These are phyloP conservation scores for Fusarium coffeatum DNA, from an alignment of 2,329 filamentous ascomycete species.

Conservation along the genomic window DNA sequence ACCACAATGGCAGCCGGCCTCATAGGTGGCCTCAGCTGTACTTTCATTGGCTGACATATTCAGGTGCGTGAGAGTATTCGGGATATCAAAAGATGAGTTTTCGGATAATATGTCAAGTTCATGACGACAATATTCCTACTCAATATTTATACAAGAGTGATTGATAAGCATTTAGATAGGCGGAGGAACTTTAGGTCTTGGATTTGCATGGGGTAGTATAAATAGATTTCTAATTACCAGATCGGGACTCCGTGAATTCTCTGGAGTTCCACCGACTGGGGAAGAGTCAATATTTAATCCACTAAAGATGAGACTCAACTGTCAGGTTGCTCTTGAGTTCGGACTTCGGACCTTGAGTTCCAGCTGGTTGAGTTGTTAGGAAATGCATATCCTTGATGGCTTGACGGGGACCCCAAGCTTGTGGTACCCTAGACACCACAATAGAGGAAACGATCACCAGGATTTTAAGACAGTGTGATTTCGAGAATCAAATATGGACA, in stretches of 20 bases:
- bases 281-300: not conserved
- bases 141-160: not conserved
- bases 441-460: not conserved
- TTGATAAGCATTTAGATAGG: not conserved
- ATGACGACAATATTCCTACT: not conserved
- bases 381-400: not conserved
- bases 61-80: not conserved
- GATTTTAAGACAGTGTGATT: not conserved
- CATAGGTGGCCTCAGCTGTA: slow-evolving; percentile 55
- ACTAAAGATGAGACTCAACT: not conserved
- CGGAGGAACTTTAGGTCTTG: slow-evolving; percentile 2
- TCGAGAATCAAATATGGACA: not conserved
- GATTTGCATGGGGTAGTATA: not conserved
- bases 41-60: slow-evolving; percentile 30
- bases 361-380: not conserved
- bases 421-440: not conserved
- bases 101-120: not conserved
- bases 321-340: not conserved
- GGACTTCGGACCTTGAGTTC: not conserved
- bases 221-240: slow-evolving; percentile 23
- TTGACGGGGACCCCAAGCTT: not conserved
- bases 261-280: not conserved
- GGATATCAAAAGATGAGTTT: not conserved
- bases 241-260: slow-evolving; percentile 21
- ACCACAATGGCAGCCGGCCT: slow-evolving; percentile 65